These are phyloP conservation scores for Grammothele lineata DNA, from an alignment of 768 basidiomycete species.

Conservation along the genomic window DNA sequence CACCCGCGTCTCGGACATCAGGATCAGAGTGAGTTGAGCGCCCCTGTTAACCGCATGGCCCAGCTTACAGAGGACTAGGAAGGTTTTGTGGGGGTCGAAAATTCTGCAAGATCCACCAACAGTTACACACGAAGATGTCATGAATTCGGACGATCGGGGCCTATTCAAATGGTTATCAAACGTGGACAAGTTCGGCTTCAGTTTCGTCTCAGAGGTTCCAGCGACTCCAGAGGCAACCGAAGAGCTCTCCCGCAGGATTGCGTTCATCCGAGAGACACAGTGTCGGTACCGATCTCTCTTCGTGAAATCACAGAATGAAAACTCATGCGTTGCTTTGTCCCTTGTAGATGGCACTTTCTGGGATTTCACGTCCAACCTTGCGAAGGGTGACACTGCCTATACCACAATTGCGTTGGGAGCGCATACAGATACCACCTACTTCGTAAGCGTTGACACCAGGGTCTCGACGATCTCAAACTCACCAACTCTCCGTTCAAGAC, in stretches of 20 bases:
- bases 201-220: conserved; percentile 80
- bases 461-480: too few species aligned
- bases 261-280: conserved; percentile 86
- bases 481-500: too few species aligned
- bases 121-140: conserved; percentile 67
- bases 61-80: conserved; percentile 34
- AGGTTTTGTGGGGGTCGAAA: conserved; percentile 76
- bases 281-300: conserved; percentile 31
- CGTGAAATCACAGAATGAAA: neutral
- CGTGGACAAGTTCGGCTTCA: conserved; percentile 88
- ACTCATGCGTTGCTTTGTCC: too few species aligned
- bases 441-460: conserved; percentile 41
- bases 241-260: conserved; percentile 67
- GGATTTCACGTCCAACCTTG: conserved; percentile 92
- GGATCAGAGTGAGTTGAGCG: conserved; percentile 40
- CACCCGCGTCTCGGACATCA: conserved; percentile 35
- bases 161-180: conserved; percentile 79
- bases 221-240: conserved; percentile 82
- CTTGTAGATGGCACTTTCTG: conserved; percentile 85
- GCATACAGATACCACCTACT: conserved; percentile 79
- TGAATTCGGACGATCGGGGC: conserved; percentile 59
- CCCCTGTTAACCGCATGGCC: neutral
- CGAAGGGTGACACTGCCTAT: conserved; percentile 93
- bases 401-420: conserved; percentile 83
- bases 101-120: conserved; percentile 74